These are phyloP conservation scores for Kwoniella heveanensis DNA, from an alignment of 768 basidiomycete species.

Conservation along the genomic window DNA sequence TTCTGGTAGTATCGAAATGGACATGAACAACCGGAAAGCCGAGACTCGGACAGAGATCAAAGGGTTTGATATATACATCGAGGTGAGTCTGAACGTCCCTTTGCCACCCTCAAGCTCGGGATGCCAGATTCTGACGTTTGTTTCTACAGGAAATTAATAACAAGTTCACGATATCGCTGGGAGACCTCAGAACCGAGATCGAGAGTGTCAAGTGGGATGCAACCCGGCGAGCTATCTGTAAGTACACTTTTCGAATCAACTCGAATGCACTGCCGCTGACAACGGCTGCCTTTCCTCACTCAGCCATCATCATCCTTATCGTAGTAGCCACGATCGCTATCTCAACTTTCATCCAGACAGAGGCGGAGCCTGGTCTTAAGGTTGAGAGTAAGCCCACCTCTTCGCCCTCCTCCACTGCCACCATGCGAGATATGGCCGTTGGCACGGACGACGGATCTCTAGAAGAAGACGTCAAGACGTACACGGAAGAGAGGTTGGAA, in stretches of 20 bases:
- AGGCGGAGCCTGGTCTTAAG: constrained; percentile 8
- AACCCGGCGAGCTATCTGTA: constrained; percentile 55
- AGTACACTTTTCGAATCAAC: constrained; percentile 13
- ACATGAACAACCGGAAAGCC: constrained; percentile 88
- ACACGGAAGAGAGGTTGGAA: constrained; percentile 40
- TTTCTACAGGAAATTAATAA: constrained; percentile 57
- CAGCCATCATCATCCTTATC: constrained; percentile 45
- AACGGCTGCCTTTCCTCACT: not conserved
- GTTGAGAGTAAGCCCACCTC: constrained; percentile 15
- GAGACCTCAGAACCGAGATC: constrained; percentile 58
- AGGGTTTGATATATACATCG: constrained; percentile 75
- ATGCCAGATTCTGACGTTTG: not conserved
- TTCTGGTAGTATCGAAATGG: constrained; percentile 91
- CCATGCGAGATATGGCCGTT: constrained; percentile 48
- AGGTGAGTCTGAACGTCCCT: constrained; percentile 45
- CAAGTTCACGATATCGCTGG: constrained; percentile 58
- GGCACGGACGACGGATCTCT: constrained; percentile 45
- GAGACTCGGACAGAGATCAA: constrained; percentile 84
- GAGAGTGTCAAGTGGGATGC: constrained; percentile 59
- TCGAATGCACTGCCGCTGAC: constrained; percentile 8
- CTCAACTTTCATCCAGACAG: constrained; percentile 25
- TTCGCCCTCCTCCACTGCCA: not conserved
- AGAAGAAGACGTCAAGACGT: constrained; percentile 28
- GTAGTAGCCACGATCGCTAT: constrained; percentile 48
- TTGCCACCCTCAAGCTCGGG: not conserved